These are phyloP conservation scores for Neurospora sp. DNA, from an alignment of 495 filamentous ascomycete genomes.

Conservation along the genomic window DNA sequence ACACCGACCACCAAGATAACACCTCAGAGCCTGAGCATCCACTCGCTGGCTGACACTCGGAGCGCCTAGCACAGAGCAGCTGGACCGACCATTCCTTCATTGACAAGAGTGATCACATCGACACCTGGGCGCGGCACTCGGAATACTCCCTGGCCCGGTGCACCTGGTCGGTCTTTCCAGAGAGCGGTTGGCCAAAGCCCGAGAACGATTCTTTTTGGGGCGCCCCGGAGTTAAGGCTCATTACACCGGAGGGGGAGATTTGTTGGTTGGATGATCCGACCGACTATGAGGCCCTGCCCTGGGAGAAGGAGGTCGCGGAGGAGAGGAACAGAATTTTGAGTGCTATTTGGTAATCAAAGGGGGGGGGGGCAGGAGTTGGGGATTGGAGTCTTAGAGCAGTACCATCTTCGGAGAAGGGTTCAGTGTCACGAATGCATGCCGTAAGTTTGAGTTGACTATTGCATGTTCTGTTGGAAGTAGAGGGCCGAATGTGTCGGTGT, in stretches of 20 bases:
- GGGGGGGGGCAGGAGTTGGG: no score
- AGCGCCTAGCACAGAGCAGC: neutral
- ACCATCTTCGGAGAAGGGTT: no score
- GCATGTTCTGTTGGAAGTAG: no score
- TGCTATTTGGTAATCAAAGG: neutral
- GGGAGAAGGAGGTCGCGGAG: neutral
- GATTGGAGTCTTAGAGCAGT: no score
- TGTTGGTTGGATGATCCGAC: neutral
- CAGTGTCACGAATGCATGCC: neutral
- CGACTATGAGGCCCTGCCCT: neutral
- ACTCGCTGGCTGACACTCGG: neutral
- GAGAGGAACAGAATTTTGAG: rapidly evolving
- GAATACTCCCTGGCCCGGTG: neutral
- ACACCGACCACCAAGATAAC: no score
- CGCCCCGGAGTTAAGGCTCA: neutral
- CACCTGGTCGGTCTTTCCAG: neutral
- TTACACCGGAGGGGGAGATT: neutral
- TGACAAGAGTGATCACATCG: neutral
- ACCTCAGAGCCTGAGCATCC: neutral
- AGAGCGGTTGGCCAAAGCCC: neutral
- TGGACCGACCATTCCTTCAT: neutral
- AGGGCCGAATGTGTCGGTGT: neutral
- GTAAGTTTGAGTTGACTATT: no score
- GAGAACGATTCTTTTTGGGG: neutral
- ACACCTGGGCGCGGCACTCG: neutral